Conservation (phyloP, 176 grass and related monocot genomes). For the Bothriochloa decipiens region DNA sequence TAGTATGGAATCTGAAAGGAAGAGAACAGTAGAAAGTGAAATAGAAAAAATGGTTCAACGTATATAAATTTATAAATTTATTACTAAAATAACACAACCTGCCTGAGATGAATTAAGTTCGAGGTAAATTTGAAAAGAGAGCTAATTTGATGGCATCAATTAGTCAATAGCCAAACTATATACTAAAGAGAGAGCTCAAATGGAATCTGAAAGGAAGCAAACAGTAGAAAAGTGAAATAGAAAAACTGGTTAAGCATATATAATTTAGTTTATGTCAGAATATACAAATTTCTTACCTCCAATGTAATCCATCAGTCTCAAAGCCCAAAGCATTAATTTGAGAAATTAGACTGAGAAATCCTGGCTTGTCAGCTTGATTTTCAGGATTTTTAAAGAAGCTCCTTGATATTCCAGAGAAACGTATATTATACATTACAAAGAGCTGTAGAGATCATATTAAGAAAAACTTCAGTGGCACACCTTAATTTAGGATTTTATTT, state of each 20-base stretch:
- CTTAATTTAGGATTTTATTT: constrained; percentile 26
- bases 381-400: constrained; percentile 77
- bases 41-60: neutral
- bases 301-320: constrained; percentile 79
- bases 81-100: constrained; percentile 2
- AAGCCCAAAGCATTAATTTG: constrained; percentile 86
- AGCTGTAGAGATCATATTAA: constrained; percentile 59
- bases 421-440: constrained; percentile 95
- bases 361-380: constrained; percentile 48
- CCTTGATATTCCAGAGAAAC: constrained; percentile 91
- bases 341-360: constrained; percentile 75
- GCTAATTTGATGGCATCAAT: neutral
- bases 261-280: constrained; percentile 22
- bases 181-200: neutral
- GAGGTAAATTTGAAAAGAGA: neutral
- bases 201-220: neutral
- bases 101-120: neutral
- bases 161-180: neutral
- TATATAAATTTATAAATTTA: constrained; percentile 39
- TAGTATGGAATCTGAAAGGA: neutral
- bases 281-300: constrained; percentile 68
- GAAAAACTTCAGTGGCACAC: constrained; percentile 38
- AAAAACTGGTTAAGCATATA: constrained; percentile 9
- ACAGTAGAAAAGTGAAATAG: neutral
- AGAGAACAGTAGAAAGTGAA: neutral